A percentile compares a stretch with the other conserved stretches of the same genome.
Evolutionary conservation across 768 basidiomycete species (phyloP).

Genomic region (Lactarius akahatsu): DNA sequence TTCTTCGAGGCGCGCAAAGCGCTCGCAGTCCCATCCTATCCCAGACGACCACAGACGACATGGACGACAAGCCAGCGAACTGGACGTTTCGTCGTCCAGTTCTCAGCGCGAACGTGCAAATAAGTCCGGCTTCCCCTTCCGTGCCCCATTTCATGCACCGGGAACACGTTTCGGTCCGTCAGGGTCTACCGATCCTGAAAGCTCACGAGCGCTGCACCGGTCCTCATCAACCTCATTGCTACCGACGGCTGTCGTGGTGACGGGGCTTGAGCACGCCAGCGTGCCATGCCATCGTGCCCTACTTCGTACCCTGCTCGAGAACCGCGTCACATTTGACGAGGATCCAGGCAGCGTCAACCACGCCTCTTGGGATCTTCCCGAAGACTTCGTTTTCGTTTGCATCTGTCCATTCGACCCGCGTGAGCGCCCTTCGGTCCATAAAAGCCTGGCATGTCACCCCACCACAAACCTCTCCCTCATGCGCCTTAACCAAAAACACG

Average conservation of each 20-base stretch:
- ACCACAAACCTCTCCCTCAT: slow-evolving; percentile 7
- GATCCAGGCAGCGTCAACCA: slow-evolving; percentile 35
- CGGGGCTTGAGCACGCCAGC: slow-evolving; percentile 65
- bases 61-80: slow-evolving; percentile 7
- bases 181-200: slow-evolving; percentile 8
- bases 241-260: slow-evolving; percentile 63
- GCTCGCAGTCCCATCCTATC: slow-evolving; percentile 7
- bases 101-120: slow-evolving; percentile 13
- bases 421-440: slow-evolving; percentile 66
- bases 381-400: slow-evolving; percentile 69
- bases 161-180: slow-evolving; percentile 32
- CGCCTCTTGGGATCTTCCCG: slow-evolving; percentile 54
- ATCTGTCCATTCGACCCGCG: slow-evolving; percentile 63
- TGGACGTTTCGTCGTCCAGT: slow-evolving; percentile 6
- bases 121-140: slow-evolving; percentile 2
- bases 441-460: slow-evolving; percentile 53
- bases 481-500: neutral
- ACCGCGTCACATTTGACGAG: slow-evolving; percentile 48
- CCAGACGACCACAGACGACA: slow-evolving; percentile 6
- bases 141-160: slow-evolving; percentile 37
- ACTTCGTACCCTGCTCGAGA: slow-evolving; percentile 50
- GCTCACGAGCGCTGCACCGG: neutral
- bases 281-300: slow-evolving; percentile 58
- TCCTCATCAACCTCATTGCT: slow-evolving; percentile 35
- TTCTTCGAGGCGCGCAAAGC: slow-evolving; percentile 20